Percentiles rank a stretch among this genome's conserved stretches.
Evolutionary conservation across 306 rosid genomes (phyloP).

Genomic region (Trifolium repens): DNA sequence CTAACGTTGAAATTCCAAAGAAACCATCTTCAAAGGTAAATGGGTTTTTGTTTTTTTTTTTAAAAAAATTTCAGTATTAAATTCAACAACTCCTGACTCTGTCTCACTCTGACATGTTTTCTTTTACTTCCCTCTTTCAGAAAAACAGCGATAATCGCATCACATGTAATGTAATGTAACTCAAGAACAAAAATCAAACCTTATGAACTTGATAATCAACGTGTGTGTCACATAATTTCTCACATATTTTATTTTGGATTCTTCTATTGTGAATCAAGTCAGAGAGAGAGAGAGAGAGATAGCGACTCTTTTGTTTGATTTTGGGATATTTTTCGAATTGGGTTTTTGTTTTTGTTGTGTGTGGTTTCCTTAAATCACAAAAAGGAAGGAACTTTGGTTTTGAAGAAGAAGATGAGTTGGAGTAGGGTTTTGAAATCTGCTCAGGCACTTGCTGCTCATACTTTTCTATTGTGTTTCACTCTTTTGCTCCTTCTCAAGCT

Average conservation of each 20-base stretch:
- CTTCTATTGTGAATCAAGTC: too few species aligned
- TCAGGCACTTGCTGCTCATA: slow-evolving; percentile 84
- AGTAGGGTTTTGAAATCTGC: slow-evolving; percentile 90
- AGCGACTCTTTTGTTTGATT: neutral
- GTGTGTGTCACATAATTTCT: neutral
- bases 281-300: too few species aligned
- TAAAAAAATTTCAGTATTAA: too few species aligned
- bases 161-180: neutral
- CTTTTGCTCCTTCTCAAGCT: slow-evolving; percentile 90
- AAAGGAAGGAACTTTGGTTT: too few species aligned
- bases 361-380: too few species aligned
- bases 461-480: slow-evolving; percentile 77
- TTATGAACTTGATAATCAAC: neutral
- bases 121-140: neutral
- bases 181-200: too few species aligned
- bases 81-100: neutral
- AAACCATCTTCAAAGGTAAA: too few species aligned
- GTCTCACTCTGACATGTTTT: neutral
- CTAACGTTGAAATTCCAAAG: too few species aligned
- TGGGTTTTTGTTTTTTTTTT: too few species aligned
- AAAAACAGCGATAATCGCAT: neutral
- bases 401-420: slow-evolving; percentile 67
- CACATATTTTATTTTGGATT: neutral
- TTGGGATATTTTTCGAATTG: neutral
- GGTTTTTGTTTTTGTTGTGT: neutral